Percentiles rank a stretch among this genome's conserved stretches.
Evolutionary conservation across 768 basidiomycete species (phyloP).

Genomic region (Lactarius psammicola): DNA sequence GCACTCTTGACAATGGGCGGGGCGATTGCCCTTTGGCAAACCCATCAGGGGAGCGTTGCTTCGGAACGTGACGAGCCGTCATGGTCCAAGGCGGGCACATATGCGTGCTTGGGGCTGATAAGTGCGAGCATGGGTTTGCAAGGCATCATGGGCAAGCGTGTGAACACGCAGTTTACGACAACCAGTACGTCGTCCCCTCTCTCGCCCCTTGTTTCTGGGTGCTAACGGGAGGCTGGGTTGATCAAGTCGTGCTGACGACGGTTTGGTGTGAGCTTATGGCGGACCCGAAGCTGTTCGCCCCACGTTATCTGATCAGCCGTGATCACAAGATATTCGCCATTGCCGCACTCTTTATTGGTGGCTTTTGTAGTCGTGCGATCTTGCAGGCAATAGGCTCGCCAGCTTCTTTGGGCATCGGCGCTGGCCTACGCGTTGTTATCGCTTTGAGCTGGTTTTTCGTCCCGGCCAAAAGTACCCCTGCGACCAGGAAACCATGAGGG

Average conservation of each 20-base stretch:
- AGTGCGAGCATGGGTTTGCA: constrained; percentile 81
- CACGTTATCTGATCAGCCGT: constrained; percentile 54
- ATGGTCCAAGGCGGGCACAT: constrained; percentile 67
- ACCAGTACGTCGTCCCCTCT: constrained; percentile 50
- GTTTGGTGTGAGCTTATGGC: constrained; percentile 88
- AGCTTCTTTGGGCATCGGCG: constrained; percentile 62
- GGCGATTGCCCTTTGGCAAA: constrained; percentile 70
- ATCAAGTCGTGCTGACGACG: constrained; percentile 74
- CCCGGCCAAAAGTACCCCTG: constrained; percentile 39
- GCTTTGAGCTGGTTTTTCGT: constrained; percentile 66
- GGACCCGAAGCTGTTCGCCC: constrained; percentile 69
- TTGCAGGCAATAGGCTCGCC: constrained; percentile 59
- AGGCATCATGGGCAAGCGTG: constrained; percentile 79
- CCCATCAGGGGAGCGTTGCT: constrained; percentile 54
- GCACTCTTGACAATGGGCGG: constrained; percentile 72
- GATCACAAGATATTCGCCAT: constrained; percentile 74
- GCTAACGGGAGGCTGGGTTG: constrained; percentile 15
- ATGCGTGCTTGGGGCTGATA: constrained; percentile 73
- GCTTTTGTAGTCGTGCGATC: constrained; percentile 62
- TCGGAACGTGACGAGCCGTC: constrained; percentile 57
- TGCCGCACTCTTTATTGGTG: constrained; percentile 69
- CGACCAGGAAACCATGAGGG: constrained; percentile 6
- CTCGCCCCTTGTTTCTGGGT: not conserved
- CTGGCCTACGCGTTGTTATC: constrained; percentile 60
- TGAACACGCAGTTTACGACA: constrained; percentile 77